Evolutionary conservation across 2,329 filamentous ascomycete genomes (phyloP), one percentile per base, ranked within the genome.

Genomic region (Calcarisporium arbuscula): DNA sequence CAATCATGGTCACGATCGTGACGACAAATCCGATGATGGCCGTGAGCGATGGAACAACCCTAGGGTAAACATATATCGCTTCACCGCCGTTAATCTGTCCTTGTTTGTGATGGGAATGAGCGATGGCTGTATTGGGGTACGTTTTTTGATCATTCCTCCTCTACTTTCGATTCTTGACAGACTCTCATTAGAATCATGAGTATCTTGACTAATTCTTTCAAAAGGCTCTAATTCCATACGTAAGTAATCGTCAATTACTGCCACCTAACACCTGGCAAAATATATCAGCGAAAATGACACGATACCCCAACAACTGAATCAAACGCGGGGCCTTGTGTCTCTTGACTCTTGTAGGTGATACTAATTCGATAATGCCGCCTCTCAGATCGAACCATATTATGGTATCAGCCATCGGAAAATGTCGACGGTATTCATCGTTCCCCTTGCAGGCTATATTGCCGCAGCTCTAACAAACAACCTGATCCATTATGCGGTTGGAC

Each of bases 51-150:
- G 82, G 82, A 84, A 84, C 47, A 57, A 61, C n/a, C 70, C 80
- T 0, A 54, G 59, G 8, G 62, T 65, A 27, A 85, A 81, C 50
- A 58, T 73, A 5, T 77, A 63, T 45, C 71, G 79, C 25, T 74
- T 75, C 29, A 55, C 73, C 22, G 66, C 74, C 1, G 70, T 76
- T 4, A 75, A 80, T 46, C 75, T 72, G 56, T 68, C 70, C 5
- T 77, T 85, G 43, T 60, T 79, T 15, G 63, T 83, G 20, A 74
- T 82, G 64, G 82, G 82, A 6, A 70, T 80, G 60, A 82, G 82
- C 47, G 82, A 86, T 57, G 80, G 72, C 8, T 73, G 74, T 17
- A 68, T 77, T 28, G 80, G 80, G 27, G 75, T 77, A 62, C 53
- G 68, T 64, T 18, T 16, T 28, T n/a, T n/a, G n/a, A n/a, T n/a